These are phyloP conservation scores for Chaetomiaceae sp. DNA, from an alignment of 2,329 filamentous ascomycete species.

Conservation along the genomic window DNA sequence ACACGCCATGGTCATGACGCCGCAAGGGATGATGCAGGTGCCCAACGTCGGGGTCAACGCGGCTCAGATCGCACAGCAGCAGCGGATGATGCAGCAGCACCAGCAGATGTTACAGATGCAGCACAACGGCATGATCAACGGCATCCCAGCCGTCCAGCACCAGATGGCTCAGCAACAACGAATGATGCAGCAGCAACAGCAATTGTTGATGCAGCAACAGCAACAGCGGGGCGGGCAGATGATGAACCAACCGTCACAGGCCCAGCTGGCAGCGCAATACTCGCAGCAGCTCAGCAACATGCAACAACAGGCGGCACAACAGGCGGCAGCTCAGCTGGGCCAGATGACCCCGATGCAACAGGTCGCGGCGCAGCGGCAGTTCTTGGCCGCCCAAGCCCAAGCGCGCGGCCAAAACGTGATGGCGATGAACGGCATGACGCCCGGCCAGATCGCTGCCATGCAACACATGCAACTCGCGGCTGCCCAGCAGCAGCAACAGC, in stretches of 20 bases:
- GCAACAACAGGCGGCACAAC: slow-evolving; percentile 33
- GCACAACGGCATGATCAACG: slow-evolving; percentile 38
- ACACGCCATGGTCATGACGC: slow-evolving; percentile 50
- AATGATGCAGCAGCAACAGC: slow-evolving; percentile 35
- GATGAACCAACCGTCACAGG: slow-evolving; percentile 38
- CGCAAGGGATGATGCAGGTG: slow-evolving; percentile 39
- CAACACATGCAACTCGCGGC: slow-evolving; percentile 34
- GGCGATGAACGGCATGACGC: slow-evolving; percentile 18
- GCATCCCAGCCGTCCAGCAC: slow-evolving; percentile 34
- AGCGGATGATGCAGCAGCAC: slow-evolving; percentile 42
- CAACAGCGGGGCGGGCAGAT: slow-evolving; percentile 33
- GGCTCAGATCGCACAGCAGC: slow-evolving; percentile 45
- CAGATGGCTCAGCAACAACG: slow-evolving; percentile 33
- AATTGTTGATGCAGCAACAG: slow-evolving; percentile 26
- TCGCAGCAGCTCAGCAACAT: slow-evolving; percentile 40
- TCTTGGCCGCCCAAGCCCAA: slow-evolving; percentile 31
- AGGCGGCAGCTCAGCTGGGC: slow-evolving; percentile 28
- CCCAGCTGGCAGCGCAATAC: slow-evolving; percentile 42
- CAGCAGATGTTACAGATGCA: slow-evolving; percentile 35
- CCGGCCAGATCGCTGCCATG: slow-evolving; percentile 30
- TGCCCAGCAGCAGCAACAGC: slow-evolving; percentile 29
- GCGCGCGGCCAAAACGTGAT: slow-evolving; percentile 22
- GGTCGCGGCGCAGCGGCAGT: slow-evolving; percentile 29
- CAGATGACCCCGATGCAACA: slow-evolving; percentile 26
- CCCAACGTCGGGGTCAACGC: slow-evolving; percentile 35